Conservation (phyloP, 2,329 filamentous ascomycete species). For the Xylariaceae sp. region DNA sequence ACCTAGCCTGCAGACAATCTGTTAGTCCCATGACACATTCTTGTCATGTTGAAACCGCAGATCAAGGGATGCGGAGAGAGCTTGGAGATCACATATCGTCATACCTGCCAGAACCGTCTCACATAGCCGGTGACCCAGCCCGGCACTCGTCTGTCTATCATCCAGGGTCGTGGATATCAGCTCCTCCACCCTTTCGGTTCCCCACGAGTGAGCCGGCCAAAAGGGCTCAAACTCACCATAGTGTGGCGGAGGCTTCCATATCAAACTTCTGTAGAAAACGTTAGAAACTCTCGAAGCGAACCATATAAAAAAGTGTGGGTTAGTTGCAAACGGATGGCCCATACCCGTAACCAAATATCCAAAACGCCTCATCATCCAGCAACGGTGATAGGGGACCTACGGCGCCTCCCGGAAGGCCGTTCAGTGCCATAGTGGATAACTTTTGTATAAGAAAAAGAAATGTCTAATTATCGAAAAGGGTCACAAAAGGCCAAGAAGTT, state of each 20-base stretch:
- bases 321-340: conserved; percentile 19
- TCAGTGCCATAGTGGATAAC: conserved; percentile 18
- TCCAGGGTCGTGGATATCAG: conserved; percentile 5
- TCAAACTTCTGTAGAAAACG: conserved; percentile 63
- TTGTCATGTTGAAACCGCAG: not conserved
- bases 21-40: conserved; percentile 7
- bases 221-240: conserved; percentile 59
- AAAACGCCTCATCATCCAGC: conserved; percentile 60
- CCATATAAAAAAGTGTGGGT: too few species aligned
- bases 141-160: conserved; percentile 70
- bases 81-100: not conserved
- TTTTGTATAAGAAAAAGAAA: not conserved
- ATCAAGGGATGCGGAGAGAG: not conserved
- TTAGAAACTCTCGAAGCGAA: not conserved
- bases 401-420: conserved; percentile 18
- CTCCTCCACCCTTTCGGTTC: not conserved
- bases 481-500: not conserved
- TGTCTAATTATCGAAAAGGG: not conserved
- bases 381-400: conserved; percentile 20
- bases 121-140: conserved; percentile 94
- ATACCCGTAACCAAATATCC: conserved; percentile 96
- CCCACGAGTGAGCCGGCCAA: not conserved
- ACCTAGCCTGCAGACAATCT: conserved; percentile 20
- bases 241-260: conserved; percentile 97
- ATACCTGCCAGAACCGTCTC: conserved; percentile 94